A percentile compares a stretch with the other conserved stretches of the same genome.
Conservation (phyloP, 108 stramenopile species). For the Cyclotella baltica region DNA sequence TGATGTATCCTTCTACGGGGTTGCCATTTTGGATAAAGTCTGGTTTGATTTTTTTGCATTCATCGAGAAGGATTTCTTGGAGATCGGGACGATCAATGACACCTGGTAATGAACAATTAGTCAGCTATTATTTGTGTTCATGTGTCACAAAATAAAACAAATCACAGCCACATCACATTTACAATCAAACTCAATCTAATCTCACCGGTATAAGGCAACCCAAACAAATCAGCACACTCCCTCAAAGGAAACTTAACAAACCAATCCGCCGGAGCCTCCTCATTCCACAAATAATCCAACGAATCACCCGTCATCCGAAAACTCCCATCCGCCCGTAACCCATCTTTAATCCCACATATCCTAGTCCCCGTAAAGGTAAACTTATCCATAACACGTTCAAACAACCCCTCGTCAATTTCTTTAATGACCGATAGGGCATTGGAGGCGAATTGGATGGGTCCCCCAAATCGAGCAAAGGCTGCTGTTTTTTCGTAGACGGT, state of each 20-base stretch:
- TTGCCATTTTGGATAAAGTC: slow-evolving; percentile 88
- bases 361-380: slow-evolving; percentile 97
- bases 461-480: slow-evolving; percentile 95
- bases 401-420: slow-evolving; percentile 91
- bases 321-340: slow-evolving; percentile 85
- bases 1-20: slow-evolving; percentile 79
- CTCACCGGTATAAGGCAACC: slow-evolving; percentile 89
- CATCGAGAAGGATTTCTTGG: slow-evolving; percentile 95
- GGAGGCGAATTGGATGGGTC: slow-evolving; percentile 97
- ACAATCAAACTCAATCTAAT: background rate
- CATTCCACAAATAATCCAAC: slow-evolving; percentile 82
- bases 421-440: slow-evolving; percentile 94
- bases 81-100: slow-evolving; percentile 97
- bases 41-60: slow-evolving; percentile 86
- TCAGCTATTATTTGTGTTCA: no score
- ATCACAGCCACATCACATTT: background rate
- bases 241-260: slow-evolving; percentile 97
- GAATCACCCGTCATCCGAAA: slow-evolving; percentile 91
- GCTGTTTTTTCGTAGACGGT: slow-evolving; percentile 96
- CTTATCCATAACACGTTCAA: slow-evolving; percentile 94
- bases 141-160: background rate
- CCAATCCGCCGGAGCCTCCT: slow-evolving; percentile 91
- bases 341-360: slow-evolving; percentile 97
- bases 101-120: slow-evolving; percentile 37
- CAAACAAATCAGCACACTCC: slow-evolving; percentile 78